Conservation (phyloP, 495 filamentous ascomycete genomes). For the Trichoderma virens region DNA sequence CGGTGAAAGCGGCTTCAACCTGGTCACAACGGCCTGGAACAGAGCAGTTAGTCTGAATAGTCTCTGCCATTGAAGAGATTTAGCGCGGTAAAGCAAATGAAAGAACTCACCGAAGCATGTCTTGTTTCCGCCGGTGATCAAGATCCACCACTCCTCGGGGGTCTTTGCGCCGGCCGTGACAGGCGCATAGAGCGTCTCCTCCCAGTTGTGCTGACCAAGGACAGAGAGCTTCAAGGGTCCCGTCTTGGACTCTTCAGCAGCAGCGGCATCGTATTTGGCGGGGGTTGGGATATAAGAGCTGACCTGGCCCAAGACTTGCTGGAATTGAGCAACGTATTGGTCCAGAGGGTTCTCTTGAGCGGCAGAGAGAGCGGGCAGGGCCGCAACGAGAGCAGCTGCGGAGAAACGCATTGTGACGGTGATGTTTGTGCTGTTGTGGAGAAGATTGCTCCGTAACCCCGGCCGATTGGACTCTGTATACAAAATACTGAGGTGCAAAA, state of each 20-base stretch:
- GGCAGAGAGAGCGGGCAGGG: conserved; percentile 59
- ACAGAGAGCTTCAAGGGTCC: conserved; percentile 42
- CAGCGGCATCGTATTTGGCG: conserved; percentile 55
- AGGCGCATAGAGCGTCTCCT: conserved; percentile 54
- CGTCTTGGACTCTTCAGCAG: conserved; percentile 30
- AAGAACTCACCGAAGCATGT: conserved; percentile 63
- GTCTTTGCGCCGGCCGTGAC: conserved; percentile 43
- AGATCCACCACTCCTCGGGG: conserved; percentile 73
- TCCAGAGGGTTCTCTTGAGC: conserved; percentile 43
- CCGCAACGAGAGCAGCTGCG: conserved; percentile 48
- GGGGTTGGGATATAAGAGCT: conserved; percentile 43
- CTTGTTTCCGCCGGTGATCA: conserved; percentile 77
- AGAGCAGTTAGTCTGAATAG: conserved; percentile 11
- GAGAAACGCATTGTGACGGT: conserved; percentile 65
- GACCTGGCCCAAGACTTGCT: conserved; percentile 44
- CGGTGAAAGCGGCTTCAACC: conserved; percentile 44
- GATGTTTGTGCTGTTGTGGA: conserved; percentile 11
- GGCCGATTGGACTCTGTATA: too few species aligned
- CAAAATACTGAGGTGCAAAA: neutral
- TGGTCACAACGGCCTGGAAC: conserved; percentile 35
- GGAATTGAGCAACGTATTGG: conserved; percentile 62
- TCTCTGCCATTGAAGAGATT: too few species aligned
- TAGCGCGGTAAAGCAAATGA: neutral
- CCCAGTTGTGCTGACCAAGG: conserved; percentile 68
- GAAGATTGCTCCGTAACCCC: conserved; percentile 8